Base-by-base conservation (phyloP, 2,329 filamentous ascomycete genomes). In the Ophiostoma pallidulum region DNA sequence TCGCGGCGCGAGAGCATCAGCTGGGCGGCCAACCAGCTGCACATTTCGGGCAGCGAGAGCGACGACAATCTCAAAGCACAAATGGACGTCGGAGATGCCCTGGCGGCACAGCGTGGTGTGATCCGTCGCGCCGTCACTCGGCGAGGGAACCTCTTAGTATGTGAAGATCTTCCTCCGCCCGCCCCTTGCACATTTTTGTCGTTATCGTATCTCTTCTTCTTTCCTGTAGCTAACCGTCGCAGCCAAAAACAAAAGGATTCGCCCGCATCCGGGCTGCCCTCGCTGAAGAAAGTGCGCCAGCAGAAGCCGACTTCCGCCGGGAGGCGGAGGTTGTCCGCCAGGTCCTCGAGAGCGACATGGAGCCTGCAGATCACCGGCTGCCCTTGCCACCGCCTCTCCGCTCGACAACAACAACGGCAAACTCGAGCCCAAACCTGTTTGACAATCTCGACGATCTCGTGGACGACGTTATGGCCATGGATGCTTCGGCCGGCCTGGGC, bases 201-300 rank as follows among this genome's bases (percentile, higher is more conserved):
- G 9, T 4, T 6, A 24, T 19, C 8, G 16, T 16, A 18, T 12
- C 9, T 9, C 13, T 24, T 28, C 10, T 28, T 10, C 5, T 28
- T 10, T 28, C 24, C 24, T 31, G 4, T 2, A 10, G 50, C 62
- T 70, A 54, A 70, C 54, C 42, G n/a, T n/a, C n/a, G n/a, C 36
- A 94, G 86, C 92, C 94, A 12, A 98, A 97, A 71, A 92, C 91
- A 1, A 94, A 95, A 67, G 89, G 84, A 0, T 98, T 98, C 64
- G 89, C 90, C 5, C 83, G 92, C 10, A 95, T 98, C 55, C 81
- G 86, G 52, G 92, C 91, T 8, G 89, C 89, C 4, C 74, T 98
- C 1, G 74, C 86, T 49, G 92, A 98, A 66, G 92, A 98, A 67
- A 77, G 79, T 14, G 80, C 89, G 0, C 92, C 92, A 0, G 73